Evolutionary conservation across 2,329 filamentous ascomycete species (phyloP), one percentile per base, ranked within the genome.

Genomic region (Pseudocercospora musae): DNA sequence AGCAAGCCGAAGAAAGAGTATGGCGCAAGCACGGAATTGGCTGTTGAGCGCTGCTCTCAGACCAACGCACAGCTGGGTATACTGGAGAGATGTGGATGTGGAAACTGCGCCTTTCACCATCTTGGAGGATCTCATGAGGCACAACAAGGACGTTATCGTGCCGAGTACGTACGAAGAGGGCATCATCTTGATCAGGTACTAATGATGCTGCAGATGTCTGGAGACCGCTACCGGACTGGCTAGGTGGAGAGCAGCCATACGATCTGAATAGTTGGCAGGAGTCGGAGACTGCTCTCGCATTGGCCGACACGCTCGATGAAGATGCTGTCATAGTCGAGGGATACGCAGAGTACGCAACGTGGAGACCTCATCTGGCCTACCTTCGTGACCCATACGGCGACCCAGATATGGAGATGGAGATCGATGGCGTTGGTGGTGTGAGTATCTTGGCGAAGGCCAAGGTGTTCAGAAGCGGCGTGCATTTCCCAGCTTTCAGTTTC

Each of bases 261-360:
- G 95, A 99, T 78, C 78, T 99, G 71, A 99, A 99, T 77, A 98
- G 94, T 15, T 99, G 95, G 95, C 95, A 99, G 77, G 95, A 99
- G 78, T 99, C 95, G 0, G 96, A 99, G 74, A 99, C 95, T 0
- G 95, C 95, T 0, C 82, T 99, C 57, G 91, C 92, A 8, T 84
- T 99, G 40, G 95, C 95, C 10, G 94, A 99, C 67, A 96, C 92
- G 0, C 84, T 99, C 3, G 95, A 99, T 68, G 95, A 99, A 76
- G 95, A 99, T 75, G 95, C 95, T 3, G 95, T 99, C 42, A 99
- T 99, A 78, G 95, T 99, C 4, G 95, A 99, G 78, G 95, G 95
- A 18, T 99, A 99, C 74, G 95, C 95, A 63, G 95, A 99, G 79
- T 99, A 99, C 76, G 95, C 95, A 20, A 99, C 95, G 1, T 99